Percentiles rank a stretch among this genome's conserved stretches.
Conservation (phyloP, 163 green algal species). For the Picocystis sp. region DNA sequence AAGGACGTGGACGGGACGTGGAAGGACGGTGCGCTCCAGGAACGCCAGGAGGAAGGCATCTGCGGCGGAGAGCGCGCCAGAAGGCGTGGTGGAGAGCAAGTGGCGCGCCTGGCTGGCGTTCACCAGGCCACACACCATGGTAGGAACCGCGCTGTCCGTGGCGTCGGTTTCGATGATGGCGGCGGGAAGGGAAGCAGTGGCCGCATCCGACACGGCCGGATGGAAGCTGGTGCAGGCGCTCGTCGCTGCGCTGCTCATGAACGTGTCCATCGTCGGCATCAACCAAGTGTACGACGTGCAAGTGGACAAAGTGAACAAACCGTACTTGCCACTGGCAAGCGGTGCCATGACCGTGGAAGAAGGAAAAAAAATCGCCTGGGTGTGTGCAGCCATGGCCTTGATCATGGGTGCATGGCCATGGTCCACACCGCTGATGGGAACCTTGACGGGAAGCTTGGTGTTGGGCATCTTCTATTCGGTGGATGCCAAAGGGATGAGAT, state of each 20-base stretch:
- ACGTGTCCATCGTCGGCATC: constrained; percentile 89
- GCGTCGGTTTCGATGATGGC: constrained; percentile 62
- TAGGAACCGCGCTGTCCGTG: constrained; percentile 66
- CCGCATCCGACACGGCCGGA: constrained; percentile 4
- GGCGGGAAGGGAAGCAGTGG: constrained; percentile 11
- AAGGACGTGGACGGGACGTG: no score
- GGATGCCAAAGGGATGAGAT: constrained; percentile 73
- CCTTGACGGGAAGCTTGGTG: constrained; percentile 43
- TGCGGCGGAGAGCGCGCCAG: no score
- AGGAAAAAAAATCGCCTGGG: constrained; percentile 30
- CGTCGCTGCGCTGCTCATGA: constrained; percentile 62
- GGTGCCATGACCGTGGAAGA: constrained; percentile 55
- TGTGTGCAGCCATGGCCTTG: constrained; percentile 25
- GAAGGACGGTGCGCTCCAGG: no score
- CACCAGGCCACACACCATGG: constrained; percentile 76
- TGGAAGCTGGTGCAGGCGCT: constrained; percentile 37
- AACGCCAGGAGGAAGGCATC: no score
- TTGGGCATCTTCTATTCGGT: constrained; percentile 71
- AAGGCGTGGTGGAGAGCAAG: no score
- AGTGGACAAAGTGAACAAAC: constrained; percentile 91
- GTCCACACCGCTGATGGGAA: constrained; percentile 55
- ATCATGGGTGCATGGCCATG: constrained; percentile 28
- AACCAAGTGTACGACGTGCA: constrained; percentile 87
- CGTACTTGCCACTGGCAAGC: constrained; percentile 78
- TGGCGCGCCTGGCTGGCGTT: constrained; percentile 21